Conservation (phyloP, 768 basidiomycete genomes). For the Leccinum sublutescens region DNA sequence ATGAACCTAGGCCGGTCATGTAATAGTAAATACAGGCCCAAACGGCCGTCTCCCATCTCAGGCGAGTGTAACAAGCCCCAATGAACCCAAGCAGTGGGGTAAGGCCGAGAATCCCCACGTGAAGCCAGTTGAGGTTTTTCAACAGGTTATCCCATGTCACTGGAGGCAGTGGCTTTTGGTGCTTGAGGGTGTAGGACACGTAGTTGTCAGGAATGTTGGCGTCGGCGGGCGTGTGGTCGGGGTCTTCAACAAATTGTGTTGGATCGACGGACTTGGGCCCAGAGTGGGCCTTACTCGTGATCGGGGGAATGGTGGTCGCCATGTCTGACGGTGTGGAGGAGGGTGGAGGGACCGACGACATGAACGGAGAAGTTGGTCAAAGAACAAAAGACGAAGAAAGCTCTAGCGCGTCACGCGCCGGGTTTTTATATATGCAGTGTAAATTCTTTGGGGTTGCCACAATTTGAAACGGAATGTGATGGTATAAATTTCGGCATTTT, state of each 20-base stretch:
- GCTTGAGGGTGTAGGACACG: conserved; percentile 70
- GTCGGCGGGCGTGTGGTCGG: conserved; percentile 42
- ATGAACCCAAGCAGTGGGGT: conserved; percentile 72
- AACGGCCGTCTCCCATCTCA: conserved; percentile 73
- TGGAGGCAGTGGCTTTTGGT: conserved; percentile 65
- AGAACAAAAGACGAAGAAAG: conserved; percentile 14
- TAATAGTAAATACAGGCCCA: conserved; percentile 70
- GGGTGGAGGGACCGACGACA: conserved; percentile 28
- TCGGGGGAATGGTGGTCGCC: conserved; percentile 11
- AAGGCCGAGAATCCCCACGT: conserved; percentile 65
- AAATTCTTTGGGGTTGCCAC: conserved; percentile 38
- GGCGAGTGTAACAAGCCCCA: conserved; percentile 64
- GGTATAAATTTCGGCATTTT: neutral
- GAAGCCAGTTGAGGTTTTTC: conserved; percentile 76
- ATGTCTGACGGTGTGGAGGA: conserved; percentile 16
- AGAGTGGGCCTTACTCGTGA: conserved; percentile 5
- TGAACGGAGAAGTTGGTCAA: conserved; percentile 24
- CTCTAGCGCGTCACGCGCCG: neutral
- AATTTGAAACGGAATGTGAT: conserved; percentile 6
- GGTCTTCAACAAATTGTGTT: conserved; percentile 22
- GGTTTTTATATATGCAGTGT: conserved; percentile 23
- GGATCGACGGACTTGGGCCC: conserved; percentile 2
- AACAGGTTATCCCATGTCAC: conserved; percentile 57
- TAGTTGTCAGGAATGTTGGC: conserved; percentile 79
- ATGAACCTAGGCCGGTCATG: conserved; percentile 77